phyloP scores from a whole-genome alignment of 352 stramenopile species.

The Phytophthora aleatoria region DNA sequence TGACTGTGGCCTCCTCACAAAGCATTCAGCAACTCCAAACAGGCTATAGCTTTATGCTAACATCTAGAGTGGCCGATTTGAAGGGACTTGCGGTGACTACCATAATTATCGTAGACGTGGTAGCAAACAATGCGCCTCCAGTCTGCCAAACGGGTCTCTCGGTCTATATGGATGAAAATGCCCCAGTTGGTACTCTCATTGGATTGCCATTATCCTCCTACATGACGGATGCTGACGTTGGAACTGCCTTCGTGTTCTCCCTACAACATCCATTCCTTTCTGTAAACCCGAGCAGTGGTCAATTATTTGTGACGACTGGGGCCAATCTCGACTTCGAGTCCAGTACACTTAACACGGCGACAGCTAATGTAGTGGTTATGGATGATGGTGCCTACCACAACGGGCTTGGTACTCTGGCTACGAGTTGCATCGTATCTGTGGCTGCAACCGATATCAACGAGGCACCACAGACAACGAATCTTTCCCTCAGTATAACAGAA shows the following conservation, averaged over 20 bases:
- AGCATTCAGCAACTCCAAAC: constrained; percentile 17
- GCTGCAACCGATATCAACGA: constrained; percentile 34
- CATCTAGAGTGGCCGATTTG: constrained; percentile 18
- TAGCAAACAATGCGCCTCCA: constrained; percentile 24
- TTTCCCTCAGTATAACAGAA: constrained; percentile 23
- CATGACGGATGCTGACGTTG: constrained; percentile 30
- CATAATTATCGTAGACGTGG: constrained; percentile 16
- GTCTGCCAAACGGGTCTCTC: constrained; percentile 8
- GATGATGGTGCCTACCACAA: constrained; percentile 43
- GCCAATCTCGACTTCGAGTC: constrained; percentile 40
- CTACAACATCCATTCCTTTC: constrained; percentile 36
- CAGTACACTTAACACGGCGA: constrained; percentile 1
- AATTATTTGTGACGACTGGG: constrained; percentile 30
- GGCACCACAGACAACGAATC: constrained; percentile 16
- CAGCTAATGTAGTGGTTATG: constrained; percentile 25
- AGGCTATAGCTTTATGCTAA: constrained; percentile 18
- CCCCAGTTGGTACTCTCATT: constrained; percentile 19
- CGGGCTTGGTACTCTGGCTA: constrained; percentile 26
- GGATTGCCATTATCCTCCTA: constrained; percentile 15
- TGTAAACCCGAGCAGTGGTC: constrained; percentile 23
- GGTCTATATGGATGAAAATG: constrained; percentile 28
- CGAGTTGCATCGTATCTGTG: constrained; percentile 31
- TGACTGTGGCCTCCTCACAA: constrained; percentile 11
- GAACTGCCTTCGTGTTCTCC: constrained; percentile 28
- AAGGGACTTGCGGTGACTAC: constrained; percentile 1